Evolutionary conservation across 306 rosid genomes (phyloP), one percentile per base, ranked within the genome.

Genomic region (Senna siamea): DNA sequence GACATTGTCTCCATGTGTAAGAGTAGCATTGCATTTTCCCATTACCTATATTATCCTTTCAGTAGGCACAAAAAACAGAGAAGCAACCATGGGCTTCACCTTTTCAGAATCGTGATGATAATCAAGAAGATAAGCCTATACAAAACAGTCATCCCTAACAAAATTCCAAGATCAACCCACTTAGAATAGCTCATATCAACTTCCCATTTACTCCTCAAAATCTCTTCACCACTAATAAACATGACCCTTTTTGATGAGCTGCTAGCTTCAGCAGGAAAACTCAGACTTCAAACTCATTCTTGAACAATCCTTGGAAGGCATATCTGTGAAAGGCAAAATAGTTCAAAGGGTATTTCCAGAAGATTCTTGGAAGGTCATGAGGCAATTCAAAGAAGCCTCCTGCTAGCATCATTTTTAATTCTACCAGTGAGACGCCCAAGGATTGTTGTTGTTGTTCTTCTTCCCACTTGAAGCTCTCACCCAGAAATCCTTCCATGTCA

Each of bases 401-500:
- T n/a, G n/a, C n/a, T n/a, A n/a, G n/a, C n/a, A n/a, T n/a, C n/a
- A n/a, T n/a, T n/a, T n/a, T n/a, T n/a, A n/a, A n/a, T n/a, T n/a
- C n/a, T n/a, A 56, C 93, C 96, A 37, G 79, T 88, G 0, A 88
- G 30, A 10, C 89, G 89, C 22, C 83, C 35, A 30, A 88, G 90
- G 54, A 90, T 86, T 26, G 1, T 3, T 3, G 1, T 3, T 3
- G 10, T 63, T 78, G 26, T 84, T 47, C 81, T 63, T 78, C 44
- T 83, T 47, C 83, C 85, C 35, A 9, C 30, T 11, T 1, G 79
- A 60, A 65, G 73, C 76, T 22, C 51, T 83, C 53, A 89, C 89
- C 89, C 89, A 81, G 41, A 89, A 17, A 56, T 87, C 85, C 52
- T 89, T 80, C 94, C 94, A 89, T 1, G 84, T 85, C 87, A 89